Conservation (phyloP, 2,329 filamentous ascomycete species). For the Coleophoma eucalyptorum region DNA sequence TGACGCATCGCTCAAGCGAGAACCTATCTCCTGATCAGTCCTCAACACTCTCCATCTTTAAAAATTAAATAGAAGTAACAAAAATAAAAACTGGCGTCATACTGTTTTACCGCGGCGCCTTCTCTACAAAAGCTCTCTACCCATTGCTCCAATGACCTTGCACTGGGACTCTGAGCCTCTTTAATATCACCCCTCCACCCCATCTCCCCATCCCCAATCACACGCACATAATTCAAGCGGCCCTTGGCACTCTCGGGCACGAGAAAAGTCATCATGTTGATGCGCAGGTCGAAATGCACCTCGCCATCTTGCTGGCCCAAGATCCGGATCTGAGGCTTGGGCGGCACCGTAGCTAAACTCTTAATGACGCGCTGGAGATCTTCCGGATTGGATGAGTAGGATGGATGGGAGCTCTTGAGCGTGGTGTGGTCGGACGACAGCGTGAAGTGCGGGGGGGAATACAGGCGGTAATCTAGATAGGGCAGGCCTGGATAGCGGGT, state of each 20-base stretch:
- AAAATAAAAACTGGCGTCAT: not conserved
- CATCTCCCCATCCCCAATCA: constrained; percentile 43
- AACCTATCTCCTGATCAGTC: constrained; percentile 30
- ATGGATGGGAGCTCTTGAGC: constrained; percentile 42
- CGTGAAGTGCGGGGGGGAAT: constrained; percentile 47
- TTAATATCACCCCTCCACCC: constrained; percentile 38
- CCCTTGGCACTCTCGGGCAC: constrained; percentile 39
- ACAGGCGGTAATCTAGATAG: constrained; percentile 27
- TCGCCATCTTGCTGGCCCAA: constrained; percentile 37
- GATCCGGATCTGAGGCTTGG: constrained; percentile 50
- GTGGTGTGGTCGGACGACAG: constrained; percentile 44
- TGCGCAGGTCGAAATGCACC: constrained; percentile 48
- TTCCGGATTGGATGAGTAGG: constrained; percentile 41
- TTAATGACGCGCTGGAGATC: constrained; percentile 44
- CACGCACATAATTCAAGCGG: constrained; percentile 50
- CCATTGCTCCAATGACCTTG: constrained; percentile 18
- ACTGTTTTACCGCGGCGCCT: constrained; percentile 18
- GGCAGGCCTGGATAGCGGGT: constrained; percentile 17
- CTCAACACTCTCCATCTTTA: too few relatives aligned
- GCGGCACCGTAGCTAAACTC: constrained; percentile 46
- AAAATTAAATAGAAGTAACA: not conserved
- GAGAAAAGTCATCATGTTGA: constrained; percentile 51
- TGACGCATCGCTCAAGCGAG: constrained; percentile 46
- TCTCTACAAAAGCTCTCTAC: constrained; percentile 19
- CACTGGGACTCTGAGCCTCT: constrained; percentile 9